Base-by-base conservation (phyloP, 768 basidiomycete genomes). In the Rhodosporidiobolus odoratus region DNA sequence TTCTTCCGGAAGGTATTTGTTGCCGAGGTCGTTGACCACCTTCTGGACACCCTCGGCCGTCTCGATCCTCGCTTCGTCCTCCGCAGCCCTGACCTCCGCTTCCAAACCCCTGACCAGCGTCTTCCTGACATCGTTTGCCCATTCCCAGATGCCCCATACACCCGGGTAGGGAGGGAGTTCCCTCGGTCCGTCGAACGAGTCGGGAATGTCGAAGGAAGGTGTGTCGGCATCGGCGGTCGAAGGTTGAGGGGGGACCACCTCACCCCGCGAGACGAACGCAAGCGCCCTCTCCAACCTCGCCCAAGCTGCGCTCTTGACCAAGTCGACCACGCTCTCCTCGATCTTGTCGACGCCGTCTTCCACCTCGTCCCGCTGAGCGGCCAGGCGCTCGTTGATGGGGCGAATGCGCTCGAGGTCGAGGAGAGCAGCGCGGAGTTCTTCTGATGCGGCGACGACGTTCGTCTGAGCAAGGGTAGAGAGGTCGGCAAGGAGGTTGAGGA, bases 331-430 rank as follows among this genome's bases (percentile, higher is more conserved):
- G 0, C 82, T 80, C 76, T 98, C 96, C 78, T 99, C 96, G 19
- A 88, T 85, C 30, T 78, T 72, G 75, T 92, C 92, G 17, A 99
- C 82, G 34, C 83, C 84, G 25, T 90, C 88, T 77, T 96, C 92
- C 48, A 98, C 81, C 7, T 81, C 81, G 54, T 93, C 90, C 40
- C 85, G 84, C 52, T 86, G 85, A 34, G 80, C 83, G 81, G 87
- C 85, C 87, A 98, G 90, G 82, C 87, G 89, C 80, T 97, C 91
- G 66, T 96, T 84, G 4, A 93, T 84, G 0, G 96, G 96, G 38
- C 87, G 87, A 50, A 85, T 82, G 47, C 84, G 82, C 41, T 85
- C 82, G 41, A 97, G 82, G 73, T 92, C 89, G 2, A 82, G 83
- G 69, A 83, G 84, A 7, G 93, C 93, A 17, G 84, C 84, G 43